phyloP scores from a whole-genome alignment of 2,329 filamentous ascomycete species.

The Clarireedia homoeocarpa region DNA sequence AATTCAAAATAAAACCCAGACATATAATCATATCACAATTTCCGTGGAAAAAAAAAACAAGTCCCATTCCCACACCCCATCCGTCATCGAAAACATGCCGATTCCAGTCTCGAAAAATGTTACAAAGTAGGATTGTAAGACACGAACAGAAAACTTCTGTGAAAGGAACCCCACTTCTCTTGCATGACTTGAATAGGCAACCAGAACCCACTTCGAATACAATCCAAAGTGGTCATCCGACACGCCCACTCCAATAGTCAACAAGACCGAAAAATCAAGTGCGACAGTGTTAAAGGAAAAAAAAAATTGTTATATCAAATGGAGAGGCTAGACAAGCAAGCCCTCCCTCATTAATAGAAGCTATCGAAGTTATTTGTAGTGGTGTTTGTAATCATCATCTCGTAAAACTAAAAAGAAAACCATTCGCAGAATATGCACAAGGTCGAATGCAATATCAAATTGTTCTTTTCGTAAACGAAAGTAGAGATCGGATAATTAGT shows the following conservation, averaged over 20 bases:
- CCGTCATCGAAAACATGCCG: not conserved
- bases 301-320: not conserved
- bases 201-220: not conserved
- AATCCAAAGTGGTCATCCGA: not conserved
- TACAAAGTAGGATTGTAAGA: not conserved
- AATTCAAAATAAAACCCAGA: not conserved
- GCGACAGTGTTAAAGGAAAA: not conserved
- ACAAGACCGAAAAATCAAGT: not conserved
- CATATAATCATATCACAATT: conserved; percentile 12
- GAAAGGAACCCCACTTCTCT: not conserved
- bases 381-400: conserved; percentile 24
- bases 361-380: conserved; percentile 2
- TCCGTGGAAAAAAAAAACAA: conserved; percentile 1
- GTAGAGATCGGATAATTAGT: conserved; percentile 26
- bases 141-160: not conserved
- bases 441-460: conserved; percentile 33
- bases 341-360: conserved; percentile 8
- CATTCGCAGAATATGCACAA: conserved; percentile 27
- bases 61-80: not conserved
- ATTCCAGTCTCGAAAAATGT: not conserved
- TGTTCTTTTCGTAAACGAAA: conserved; percentile 17
- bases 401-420: conserved; percentile 25
- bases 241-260: too few relatives aligned
- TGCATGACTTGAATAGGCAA: not conserved
- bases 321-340: not conserved